These are phyloP conservation scores for Luvunga scandens DNA, from an alignment of 345 rosid genomes.

Conservation along the genomic window DNA sequence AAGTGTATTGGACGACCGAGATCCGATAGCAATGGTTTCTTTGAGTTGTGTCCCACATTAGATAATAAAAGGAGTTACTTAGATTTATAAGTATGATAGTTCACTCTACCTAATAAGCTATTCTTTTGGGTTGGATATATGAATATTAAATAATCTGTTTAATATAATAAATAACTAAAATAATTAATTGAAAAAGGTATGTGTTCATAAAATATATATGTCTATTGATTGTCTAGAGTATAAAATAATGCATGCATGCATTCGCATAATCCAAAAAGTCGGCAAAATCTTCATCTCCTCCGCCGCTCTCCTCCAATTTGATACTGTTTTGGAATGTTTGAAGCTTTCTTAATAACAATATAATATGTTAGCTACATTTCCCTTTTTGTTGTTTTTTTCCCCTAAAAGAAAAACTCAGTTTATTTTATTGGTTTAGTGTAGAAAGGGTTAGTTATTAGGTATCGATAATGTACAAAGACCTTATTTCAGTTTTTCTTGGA, in stretches of 20 bases:
- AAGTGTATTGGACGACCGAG: too few species aligned
- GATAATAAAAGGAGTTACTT: too few species aligned
- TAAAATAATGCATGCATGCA: neutral
- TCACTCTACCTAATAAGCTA: too few species aligned
- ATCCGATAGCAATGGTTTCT: too few species aligned
- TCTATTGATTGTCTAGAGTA: neutral
- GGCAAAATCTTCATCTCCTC: slow-evolving; percentile 24
- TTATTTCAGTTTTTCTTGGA: slow-evolving; percentile 66
- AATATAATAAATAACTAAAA: slow-evolving; percentile 18
- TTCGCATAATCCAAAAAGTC: slow-evolving; percentile 31
- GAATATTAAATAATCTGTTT: slow-evolving; percentile 5
- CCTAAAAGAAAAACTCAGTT: too few species aligned
- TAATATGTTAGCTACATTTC: slow-evolving; percentile 12
- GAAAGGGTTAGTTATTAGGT: slow-evolving; percentile 15
- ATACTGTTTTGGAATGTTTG: slow-evolving; percentile 33
- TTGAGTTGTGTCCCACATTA: too few species aligned
- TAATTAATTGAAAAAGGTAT: slow-evolving; percentile 9
- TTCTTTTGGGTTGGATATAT: too few species aligned
- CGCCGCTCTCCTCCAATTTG: slow-evolving; percentile 16
- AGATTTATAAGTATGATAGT: too few species aligned
- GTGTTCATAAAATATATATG: neutral
- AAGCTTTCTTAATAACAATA: neutral
- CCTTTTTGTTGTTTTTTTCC: neutral
- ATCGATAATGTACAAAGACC: slow-evolving; percentile 34
- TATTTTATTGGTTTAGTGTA: slow-evolving; percentile 11